A percentile compares a stretch with the other conserved stretches of the same genome.
Conservation (phyloP, 2,329 filamentous ascomycete genomes). For the Blastomyces parvus region DNA sequence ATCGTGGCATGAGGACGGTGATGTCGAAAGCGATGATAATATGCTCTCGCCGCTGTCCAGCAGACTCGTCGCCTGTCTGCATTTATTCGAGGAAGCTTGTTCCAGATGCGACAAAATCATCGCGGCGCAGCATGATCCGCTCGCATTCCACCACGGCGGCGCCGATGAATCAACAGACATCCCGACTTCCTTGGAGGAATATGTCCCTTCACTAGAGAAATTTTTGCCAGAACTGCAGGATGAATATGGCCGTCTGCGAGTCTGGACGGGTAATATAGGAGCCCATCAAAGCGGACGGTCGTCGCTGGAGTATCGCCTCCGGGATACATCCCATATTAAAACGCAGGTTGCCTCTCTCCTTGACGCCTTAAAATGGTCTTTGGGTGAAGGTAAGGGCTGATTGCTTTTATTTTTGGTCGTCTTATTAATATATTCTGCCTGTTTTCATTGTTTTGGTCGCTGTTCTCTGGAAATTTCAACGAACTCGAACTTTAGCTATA, state of each 20-base stretch:
- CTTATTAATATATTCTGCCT: neutral
- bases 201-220: neutral
- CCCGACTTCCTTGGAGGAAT: neutral
- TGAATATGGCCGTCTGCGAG: conserved; percentile 12
- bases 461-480: no score
- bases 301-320: conserved; percentile 14
- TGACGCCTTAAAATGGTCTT: neutral
- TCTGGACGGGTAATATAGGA: conserved; percentile 15
- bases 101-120: neutral
- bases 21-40: neutral
- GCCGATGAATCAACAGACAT: neutral
- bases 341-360: conserved; percentile 4
- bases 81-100: neutral
- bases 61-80: neutral
- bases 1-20: neutral
- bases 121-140: neutral
- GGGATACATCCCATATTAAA: conserved; percentile 11
- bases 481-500: neutral
- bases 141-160: neutral
- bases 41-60: neutral
- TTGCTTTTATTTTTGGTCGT: neutral
- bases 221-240: conserved; percentile 10
- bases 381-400: neutral
- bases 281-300: conserved; percentile 10
- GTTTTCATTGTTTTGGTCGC: neutral